Base-by-base conservation (phyloP, 2,329 filamentous ascomycete species). In the Trichoderma asperellum region DNA sequence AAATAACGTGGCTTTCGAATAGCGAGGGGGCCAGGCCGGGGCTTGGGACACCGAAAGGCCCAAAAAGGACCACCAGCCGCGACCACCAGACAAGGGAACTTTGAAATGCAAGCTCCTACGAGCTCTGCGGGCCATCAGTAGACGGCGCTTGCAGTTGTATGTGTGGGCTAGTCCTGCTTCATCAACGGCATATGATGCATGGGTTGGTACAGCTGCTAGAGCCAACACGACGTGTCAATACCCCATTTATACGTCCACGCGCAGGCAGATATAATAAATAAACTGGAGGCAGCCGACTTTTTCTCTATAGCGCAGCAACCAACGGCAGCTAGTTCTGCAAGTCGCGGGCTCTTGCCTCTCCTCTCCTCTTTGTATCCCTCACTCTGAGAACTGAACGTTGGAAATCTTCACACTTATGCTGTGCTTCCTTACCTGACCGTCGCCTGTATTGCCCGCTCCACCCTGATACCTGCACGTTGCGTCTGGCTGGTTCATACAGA, bases 1-100 rank as follows among this genome's bases (percentile, higher is more conserved):
- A 64, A 69, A 69, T 40, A 69, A 69, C 67, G 67, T 69, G 67
- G 67, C 67, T 68, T 62, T 61, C 27, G 29, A 59, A 47, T 40
- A 16, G 27, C 21, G 40, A 29, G 56, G 63, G 63, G n/a, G 11
- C 21, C 35, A n/a, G 53, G n/a, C 52, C 53, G 47, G 37, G 57
- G 11, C 57, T 14, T n/a, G 27, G 35, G 29, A 27, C 62, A 64
- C 49, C 61, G 53, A 53, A 53, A 27, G 34, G 37, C 53, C 18
- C 27, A 40, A 56, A 49, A 27, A 21, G 24, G 37, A 29, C 40
- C 29, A 5, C 59, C 18, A 62, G 37, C 24, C 40, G 32, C 35
- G 16, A 18, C 21, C 32, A 12, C n/a, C 24, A 49, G 18, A 11
- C 27, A 11, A 24, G 43, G 40, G 37, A 62, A 47, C 59, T 62